A percentile compares a stretch with the other conserved stretches of the same genome.
phyloP scores from a whole-genome alignment of 768 basidiomycete genomes.

The Suillus placidus region DNA sequence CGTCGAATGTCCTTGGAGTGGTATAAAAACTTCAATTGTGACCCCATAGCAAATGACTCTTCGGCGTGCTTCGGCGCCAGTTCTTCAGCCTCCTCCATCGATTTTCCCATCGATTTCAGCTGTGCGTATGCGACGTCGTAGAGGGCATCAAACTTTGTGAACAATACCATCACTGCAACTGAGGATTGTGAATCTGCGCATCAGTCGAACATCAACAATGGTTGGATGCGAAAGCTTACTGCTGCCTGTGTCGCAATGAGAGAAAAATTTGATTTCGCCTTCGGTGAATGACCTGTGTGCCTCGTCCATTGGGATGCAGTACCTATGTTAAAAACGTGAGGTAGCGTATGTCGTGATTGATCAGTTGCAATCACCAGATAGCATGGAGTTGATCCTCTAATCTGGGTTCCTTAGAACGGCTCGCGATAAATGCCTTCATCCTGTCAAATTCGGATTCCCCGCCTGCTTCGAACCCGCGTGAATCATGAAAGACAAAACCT shows the following conservation, averaged over 20 bases:
- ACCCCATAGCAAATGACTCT: too few relatives aligned
- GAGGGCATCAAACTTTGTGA: constrained; percentile 42
- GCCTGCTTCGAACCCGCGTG: too few relatives aligned
- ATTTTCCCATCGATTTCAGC: constrained; percentile 16
- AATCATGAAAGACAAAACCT: too few relatives aligned
- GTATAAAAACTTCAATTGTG: too few relatives aligned
- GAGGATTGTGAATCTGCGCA: background rate
- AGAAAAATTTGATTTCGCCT: constrained; percentile 29
- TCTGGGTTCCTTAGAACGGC: too few relatives aligned
- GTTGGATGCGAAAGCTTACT: background rate
- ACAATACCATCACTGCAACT: constrained; percentile 43
- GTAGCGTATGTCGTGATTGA: background rate
- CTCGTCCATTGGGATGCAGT: constrained; percentile 37
- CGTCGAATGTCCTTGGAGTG: too few relatives aligned
- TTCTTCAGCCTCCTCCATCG: constrained; percentile 13
- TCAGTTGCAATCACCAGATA: constrained; percentile 35
- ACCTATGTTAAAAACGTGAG: constrained; percentile 32
- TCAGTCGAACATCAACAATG: background rate
- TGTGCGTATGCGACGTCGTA: constrained; percentile 22
- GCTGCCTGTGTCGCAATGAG: constrained; percentile 8
- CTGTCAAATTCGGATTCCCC: too few relatives aligned
- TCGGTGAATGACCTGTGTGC: constrained; percentile 29
- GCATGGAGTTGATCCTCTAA: constrained; percentile 34
- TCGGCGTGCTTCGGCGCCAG: constrained; percentile 8
- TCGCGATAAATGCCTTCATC: too few relatives aligned